Evolutionary conservation across 208 protist species (phyloP).

Genomic region (Borovskyia barvae): DNA sequence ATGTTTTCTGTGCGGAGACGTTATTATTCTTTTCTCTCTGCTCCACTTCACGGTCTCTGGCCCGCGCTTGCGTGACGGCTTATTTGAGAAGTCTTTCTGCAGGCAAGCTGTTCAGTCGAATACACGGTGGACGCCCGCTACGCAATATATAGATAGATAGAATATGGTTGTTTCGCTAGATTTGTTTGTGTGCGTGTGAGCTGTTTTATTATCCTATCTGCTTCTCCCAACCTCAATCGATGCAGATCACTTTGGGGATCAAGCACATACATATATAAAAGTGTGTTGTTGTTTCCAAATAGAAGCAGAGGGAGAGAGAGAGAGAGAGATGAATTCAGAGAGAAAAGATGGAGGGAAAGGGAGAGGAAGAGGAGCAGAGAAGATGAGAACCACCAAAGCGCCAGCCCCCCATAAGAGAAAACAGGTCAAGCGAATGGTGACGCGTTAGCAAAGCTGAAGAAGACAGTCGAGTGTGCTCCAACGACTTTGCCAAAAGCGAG

Average conservation of each 20-base stretch:
- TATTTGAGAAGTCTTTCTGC: too few relatives aligned
- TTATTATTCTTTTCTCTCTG: neutral
- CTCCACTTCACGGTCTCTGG: too few relatives aligned
- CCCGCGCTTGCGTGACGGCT: too few relatives aligned
- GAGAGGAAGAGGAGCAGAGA: conserved; percentile 7
- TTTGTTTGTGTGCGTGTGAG: neutral
- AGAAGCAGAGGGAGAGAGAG: neutral
- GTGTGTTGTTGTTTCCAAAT: neutral
- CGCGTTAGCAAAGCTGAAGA: too few relatives aligned
- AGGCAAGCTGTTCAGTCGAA: too few relatives aligned
- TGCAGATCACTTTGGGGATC: neutral
- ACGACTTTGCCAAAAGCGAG: too few relatives aligned
- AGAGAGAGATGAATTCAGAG: neutral
- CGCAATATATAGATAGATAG: too few relatives aligned
- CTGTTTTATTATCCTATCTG: neutral
- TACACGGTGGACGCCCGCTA: too few relatives aligned
- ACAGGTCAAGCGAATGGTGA: conserved; percentile 4
- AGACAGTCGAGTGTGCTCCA: too few relatives aligned
- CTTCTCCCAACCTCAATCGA: too few relatives aligned
- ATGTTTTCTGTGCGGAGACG: too few relatives aligned
- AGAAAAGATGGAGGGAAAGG: conserved; percentile 2
- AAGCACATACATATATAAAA: neutral
- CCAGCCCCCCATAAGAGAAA: conserved; percentile 8
- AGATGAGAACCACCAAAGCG: neutral
- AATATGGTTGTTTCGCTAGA: neutral